Evolutionary conservation across 805 yeast genomes (phyloP), one percentile per base, ranked within the genome.

Genomic region (Yamadazyma olivae): DNA sequence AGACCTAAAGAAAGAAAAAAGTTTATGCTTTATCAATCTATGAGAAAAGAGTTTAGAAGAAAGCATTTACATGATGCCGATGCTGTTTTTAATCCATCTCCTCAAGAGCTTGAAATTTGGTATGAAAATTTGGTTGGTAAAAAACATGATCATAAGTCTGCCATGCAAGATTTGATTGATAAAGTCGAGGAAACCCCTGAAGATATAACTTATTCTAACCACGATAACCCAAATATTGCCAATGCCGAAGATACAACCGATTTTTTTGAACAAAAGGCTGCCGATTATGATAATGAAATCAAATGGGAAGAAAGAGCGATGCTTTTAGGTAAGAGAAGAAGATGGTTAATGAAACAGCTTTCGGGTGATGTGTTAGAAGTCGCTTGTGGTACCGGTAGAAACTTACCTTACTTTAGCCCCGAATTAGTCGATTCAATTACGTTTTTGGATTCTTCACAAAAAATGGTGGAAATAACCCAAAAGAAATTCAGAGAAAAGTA

Each of bases 301-400:
- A 79, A 83, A 48, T 68, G 79, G 63, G 93, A 84, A 55, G 93
- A 83, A 51, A 51, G 77, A 32, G 71, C 79, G 12, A 70, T 79
- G 38, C 61, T 75, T 24, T 67, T 79, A 71, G 78, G 81, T 38
- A 71, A 68, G 50, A 71, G 84, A 60, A 72, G 96, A 50, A 79
- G 79, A 49, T 82, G 93, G 85, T 57, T 84, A 30, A 84, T 85
- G 89, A 74, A 68, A 24, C 84, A 83, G 43, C 74, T 82, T 33
- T 64, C 69, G 39, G 99, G 99, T 16, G 96, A 93, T 54, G 96
- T 89, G 2, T 64, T 93, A 38, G 99, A 93, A 59, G 93, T 91
- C 8, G 83, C 97, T 0, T 86, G 95, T 54, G 99, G 99, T 40
- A 93, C 99, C 0, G 98, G 99, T 5, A 74, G 98, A 59, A 93